Evolutionary conservation across 768 basidiomycete genomes (phyloP), one percentile per base, ranked within the genome.

Genomic region (Jaapia argillacea): DNA sequence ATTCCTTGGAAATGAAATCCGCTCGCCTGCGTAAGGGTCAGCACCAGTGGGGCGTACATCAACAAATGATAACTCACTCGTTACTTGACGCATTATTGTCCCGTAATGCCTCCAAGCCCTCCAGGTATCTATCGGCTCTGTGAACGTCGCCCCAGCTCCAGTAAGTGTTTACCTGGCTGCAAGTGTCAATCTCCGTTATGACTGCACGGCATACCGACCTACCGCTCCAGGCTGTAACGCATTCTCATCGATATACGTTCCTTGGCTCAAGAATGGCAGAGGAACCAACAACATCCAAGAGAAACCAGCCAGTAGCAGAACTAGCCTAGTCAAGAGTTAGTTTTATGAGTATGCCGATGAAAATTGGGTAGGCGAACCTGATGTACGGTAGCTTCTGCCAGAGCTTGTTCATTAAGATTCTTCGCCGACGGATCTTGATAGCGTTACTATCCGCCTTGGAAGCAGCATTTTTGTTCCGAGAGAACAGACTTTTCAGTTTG

Each of bases 131-230:
- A 59, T 99, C 96, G 6, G 96, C 91, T 36, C 66, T 64, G 50
- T 87, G 82, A 4, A 98, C 96, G 40, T 98, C 83, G 40, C 66
- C 75, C 96, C 94, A 97, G 52, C 75, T 75, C 81, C 86, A 97
- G 57, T 91, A 79, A 7, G 87, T 90, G 44, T 80, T 87, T 18
- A 96, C 93, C 91, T 97, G 16, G 45, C 26, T 6, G 24, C 43
- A 24, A 21, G 13, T 36, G 26, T 39, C 14, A 39, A 13, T 22
- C 16, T 6, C 21, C n/a, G 18, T 24, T 26, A 40, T 40, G n/a
- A 37, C 2, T 36, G 31, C 6, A 48, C 12, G 27, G 42, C 7
- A 24, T 42, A 53, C 14, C 4, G 31, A 55, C 59, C 40, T 52
- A 93, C 93, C 68, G 94, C 91, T 4, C 76, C 82, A 6, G 96